Evolutionary conservation across 768 basidiomycete genomes (phyloP).

Genomic region (Paxillus ammoniavirescens): DNA sequence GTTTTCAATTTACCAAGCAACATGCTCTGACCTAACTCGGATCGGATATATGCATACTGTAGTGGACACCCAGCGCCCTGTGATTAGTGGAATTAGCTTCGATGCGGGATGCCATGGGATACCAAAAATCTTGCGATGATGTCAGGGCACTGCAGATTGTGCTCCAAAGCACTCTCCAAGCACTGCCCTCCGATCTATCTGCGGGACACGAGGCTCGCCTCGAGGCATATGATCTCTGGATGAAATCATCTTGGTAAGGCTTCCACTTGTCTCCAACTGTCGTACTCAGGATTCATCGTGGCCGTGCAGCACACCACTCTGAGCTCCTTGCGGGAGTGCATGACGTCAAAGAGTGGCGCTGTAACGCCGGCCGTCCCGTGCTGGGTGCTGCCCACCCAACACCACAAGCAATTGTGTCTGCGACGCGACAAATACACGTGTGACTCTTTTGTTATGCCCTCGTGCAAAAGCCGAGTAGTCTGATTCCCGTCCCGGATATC

Average conservation of each 20-base stretch:
- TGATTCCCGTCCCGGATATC: conserved; percentile 24
- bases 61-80: too few species aligned
- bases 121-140: neutral
- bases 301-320: conserved; percentile 11
- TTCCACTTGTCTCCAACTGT: conserved; percentile 8
- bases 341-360: neutral
- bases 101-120: neutral
- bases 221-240: conserved; percentile 22
- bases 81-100: too few species aligned
- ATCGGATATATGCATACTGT: too few species aligned
- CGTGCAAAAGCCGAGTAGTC: conserved; percentile 17
- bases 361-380: neutral
- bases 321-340: neutral
- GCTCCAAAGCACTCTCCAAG: conserved; percentile 3
- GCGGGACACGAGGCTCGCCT: conserved; percentile 25
- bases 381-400: neutral
- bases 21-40: too few species aligned
- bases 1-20: too few species aligned
- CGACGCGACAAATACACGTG: conserved; percentile 9
- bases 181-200: conserved; percentile 9
- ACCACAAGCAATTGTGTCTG: conserved; percentile 1
- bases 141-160: conserved; percentile 10
- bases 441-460: neutral
- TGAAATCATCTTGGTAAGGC: neutral
- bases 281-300: neutral